Percentiles rank a stretch among this genome's conserved stretches.
These are phyloP conservation scores for Candida boidinii DNA, from an alignment of 805 yeast species.

Conservation along the genomic window DNA sequence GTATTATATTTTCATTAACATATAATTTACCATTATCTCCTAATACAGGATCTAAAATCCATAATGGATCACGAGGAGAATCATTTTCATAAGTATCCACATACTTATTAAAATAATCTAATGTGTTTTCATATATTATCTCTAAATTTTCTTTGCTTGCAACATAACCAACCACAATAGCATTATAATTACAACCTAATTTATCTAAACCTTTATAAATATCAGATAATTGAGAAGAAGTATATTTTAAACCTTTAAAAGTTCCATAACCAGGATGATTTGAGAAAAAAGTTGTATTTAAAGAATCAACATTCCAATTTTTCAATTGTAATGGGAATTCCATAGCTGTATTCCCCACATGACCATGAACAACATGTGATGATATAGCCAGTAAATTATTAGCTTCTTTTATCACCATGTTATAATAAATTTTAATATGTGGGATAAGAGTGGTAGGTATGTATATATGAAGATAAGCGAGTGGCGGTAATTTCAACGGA, in stretches of 20 bases:
- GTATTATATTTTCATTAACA: conserved; percentile 50
- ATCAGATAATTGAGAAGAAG: conserved; percentile 29
- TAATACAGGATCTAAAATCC: conserved; percentile 73
- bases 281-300: conserved; percentile 58
- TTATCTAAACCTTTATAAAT: conserved; percentile 30
- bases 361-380: conserved; percentile 68
- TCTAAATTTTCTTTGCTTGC: conserved; percentile 46
- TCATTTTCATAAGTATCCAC: conserved; percentile 21
- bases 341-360: conserved; percentile 62
- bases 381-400: conserved; percentile 41
- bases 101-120: conserved; percentile 22
- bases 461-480: too few relatives aligned
- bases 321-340: conserved; percentile 54
- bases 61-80: too few relatives aligned
- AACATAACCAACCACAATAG: conserved; percentile 59
- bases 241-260: conserved; percentile 37
- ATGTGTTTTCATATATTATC: conserved; percentile 30
- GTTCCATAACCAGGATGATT: conserved; percentile 68
- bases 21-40: conserved; percentile 71
- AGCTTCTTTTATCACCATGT: conserved; percentile 6
- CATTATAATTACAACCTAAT: conserved; percentile 34
- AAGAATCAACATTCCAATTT: conserved; percentile 64
- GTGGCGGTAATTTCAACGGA: too few relatives aligned
- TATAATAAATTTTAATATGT: background rate
- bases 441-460: too few relatives aligned